Evolutionary conservation across 2,329 filamentous ascomycete genomes (phyloP), one percentile per base, ranked within the genome.

Genomic region (Cercospora janseana): DNA sequence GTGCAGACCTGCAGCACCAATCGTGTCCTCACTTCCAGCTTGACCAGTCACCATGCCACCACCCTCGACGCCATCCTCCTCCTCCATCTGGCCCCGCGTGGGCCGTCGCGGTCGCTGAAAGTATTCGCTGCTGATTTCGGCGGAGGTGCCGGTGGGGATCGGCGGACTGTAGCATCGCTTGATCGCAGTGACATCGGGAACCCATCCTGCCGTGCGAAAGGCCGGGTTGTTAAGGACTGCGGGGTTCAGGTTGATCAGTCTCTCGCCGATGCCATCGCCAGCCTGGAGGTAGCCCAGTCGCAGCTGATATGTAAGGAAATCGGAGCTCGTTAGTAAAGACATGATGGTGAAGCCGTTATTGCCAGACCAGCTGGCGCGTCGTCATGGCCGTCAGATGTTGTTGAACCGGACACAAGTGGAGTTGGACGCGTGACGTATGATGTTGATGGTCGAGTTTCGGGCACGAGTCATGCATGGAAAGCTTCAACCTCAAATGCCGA

Each of bases 141-240:
- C 55, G 12, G 53, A 38, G 86, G 87, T 23, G 86, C 85, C 34
- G 55, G 88, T 91, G 7, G 88, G 88, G 49, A 94, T 94, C 1
- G 88, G 87, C 15, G 88, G 88, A 2, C 88, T 93, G 69, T 94
- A 87, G 38, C 86, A 91, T 61, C 88, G 83, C 70, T 91, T 91
- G 67, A 87, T 82, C 57, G 89, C 83, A 13, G 84, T 79, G 7
- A 84, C 80, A 63, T 87, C 87, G 41, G 84, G 75, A 34, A 82
- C 80, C 88, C 88, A 93, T 58, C 88, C 88, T 54, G 87, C 86
- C 42, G 86, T 83, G 70, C 89, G 89, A 74, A 92, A 93, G 23
- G 87, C 83, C 2, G 85, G 82, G 21, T 87, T 87, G 66, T 89
- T 91, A 56, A 93, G 76, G 63, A 91, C 86, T 57, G 79, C 78